Conservation (phyloP, 2,329 filamentous ascomycete genomes). For the Nemania sp. region DNA sequence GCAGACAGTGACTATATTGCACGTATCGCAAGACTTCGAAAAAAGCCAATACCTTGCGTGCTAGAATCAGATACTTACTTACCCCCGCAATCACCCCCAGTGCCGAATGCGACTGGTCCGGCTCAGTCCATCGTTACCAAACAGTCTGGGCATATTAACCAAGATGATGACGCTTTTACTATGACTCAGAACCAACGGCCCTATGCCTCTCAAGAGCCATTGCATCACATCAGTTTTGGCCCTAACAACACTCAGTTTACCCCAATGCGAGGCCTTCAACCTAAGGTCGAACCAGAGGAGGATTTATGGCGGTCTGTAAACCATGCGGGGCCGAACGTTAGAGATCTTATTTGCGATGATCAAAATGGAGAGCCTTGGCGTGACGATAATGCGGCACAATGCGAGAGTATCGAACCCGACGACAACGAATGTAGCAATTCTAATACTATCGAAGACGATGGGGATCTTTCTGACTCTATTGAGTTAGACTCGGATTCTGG, state of each 20-base stretch:
- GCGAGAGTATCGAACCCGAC: background rate
- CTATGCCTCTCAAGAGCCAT: background rate
- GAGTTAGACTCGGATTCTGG: slow-evolving; percentile 36
- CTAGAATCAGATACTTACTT: background rate
- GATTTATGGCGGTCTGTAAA: background rate
- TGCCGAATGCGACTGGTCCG: background rate
- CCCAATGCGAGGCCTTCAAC: background rate
- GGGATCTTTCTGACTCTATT: slow-evolving; percentile 22
- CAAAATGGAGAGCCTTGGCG: background rate
- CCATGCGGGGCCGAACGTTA: background rate
- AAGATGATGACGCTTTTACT: background rate
- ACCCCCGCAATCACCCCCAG: background rate
- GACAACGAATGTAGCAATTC: background rate
- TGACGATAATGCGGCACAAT: background rate
- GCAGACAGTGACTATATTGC: slow-evolving; percentile 16
- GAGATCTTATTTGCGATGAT: background rate
- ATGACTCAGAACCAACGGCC: background rate
- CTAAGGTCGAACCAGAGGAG: slow-evolving; percentile 2
- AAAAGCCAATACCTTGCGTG: slow-evolving; percentile 14
- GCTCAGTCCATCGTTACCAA: background rate
- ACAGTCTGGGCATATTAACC: background rate
- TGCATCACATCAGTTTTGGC: background rate
- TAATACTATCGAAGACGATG: slow-evolving; percentile 2
- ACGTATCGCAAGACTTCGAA: slow-evolving; percentile 15
- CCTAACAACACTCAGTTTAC: background rate